Evolutionary conservation across 2,329 filamentous ascomycete species (phyloP).

Genomic region (Pseudovirgaria hyperparasitica): DNA sequence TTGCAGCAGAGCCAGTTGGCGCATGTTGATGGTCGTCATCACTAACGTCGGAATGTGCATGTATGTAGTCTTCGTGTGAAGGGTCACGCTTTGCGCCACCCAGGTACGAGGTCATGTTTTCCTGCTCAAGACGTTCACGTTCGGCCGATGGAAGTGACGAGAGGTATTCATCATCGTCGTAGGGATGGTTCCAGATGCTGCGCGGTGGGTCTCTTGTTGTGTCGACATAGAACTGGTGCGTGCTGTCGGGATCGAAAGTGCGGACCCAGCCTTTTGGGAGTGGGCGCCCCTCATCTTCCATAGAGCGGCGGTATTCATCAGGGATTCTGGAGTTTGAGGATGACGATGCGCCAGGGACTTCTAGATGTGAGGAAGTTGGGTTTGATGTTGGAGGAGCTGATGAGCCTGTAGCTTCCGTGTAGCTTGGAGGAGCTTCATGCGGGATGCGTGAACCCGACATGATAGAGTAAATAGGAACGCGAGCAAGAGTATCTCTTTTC

Average conservation of each 20-base stretch:
- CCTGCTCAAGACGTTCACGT: slow-evolving; percentile 31
- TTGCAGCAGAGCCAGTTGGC: slow-evolving; percentile 5
- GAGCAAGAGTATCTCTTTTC: background rate
- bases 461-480: slow-evolving; percentile 1
- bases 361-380: slow-evolving; percentile 18
- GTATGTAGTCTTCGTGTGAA: slow-evolving; percentile 30
- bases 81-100: no score
- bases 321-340: slow-evolving; percentile 43
- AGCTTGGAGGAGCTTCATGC: slow-evolving; percentile 19
- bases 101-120: slow-evolving; percentile 23
- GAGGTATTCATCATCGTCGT: slow-evolving; percentile 45
- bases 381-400: slow-evolving; percentile 7
- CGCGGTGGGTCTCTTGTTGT: slow-evolving; percentile 41
- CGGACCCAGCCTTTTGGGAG: slow-evolving; percentile 46
- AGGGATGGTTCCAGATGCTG: slow-evolving; percentile 49
- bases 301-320: slow-evolving; percentile 38
- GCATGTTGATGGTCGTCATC: slow-evolving; percentile 15
- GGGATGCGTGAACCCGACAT: slow-evolving; percentile 14
- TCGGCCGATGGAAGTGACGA: slow-evolving; percentile 35
- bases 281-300: slow-evolving; percentile 47
- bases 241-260: slow-evolving; percentile 38
- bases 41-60: slow-evolving; percentile 32
- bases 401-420: slow-evolving; percentile 17
- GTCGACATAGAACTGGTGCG: slow-evolving; percentile 53
- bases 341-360: slow-evolving; percentile 16